A percentile compares a stretch with the other conserved stretches of the same genome.
Conservation (phyloP, 1,284 basidiomycete genomes). For the Leccinum pachyderme region DNA sequence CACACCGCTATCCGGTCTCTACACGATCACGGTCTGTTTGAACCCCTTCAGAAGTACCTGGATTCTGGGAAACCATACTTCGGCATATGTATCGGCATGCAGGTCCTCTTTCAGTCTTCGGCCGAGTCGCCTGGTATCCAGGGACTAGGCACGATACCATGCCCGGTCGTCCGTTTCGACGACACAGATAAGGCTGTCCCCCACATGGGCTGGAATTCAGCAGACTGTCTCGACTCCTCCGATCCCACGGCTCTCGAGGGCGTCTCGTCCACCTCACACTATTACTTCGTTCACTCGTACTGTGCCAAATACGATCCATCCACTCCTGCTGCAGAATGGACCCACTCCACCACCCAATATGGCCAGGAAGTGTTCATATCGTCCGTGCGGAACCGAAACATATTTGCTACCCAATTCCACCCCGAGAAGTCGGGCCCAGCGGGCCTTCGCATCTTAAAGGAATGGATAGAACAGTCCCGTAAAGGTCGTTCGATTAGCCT, state of each 20-base stretch:
- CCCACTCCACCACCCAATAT: slow-evolving; percentile 89
- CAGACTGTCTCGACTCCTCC: slow-evolving; percentile 52
- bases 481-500: slow-evolving; percentile 36
- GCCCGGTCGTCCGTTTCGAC: slow-evolving; percentile 66
- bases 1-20: slow-evolving; percentile 85
- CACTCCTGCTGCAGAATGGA: slow-evolving; percentile 67
- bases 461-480: slow-evolving; percentile 75
- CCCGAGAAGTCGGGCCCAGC: slow-evolving; percentile 97
- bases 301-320: slow-evolving; percentile 71
- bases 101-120: slow-evolving; percentile 89
- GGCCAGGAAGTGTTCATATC: slow-evolving; percentile 93
- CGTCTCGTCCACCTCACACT: slow-evolving; percentile 48
- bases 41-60: slow-evolving; percentile 85
- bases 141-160: slow-evolving; percentile 77
- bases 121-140: slow-evolving; percentile 60
- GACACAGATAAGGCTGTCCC: slow-evolving; percentile 83
- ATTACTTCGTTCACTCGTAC: slow-evolving; percentile 99
- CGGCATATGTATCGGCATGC: slow-evolving; percentile 98
- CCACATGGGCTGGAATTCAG: slow-evolving; percentile 97
- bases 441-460: slow-evolving; percentile 78
- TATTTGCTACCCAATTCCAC: slow-evolving; percentile 97
- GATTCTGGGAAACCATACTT: slow-evolving; percentile 91
- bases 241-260: slow-evolving; percentile 29
- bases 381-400: slow-evolving; percentile 78
- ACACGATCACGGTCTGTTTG: slow-evolving; percentile 68